Evolutionary conservation across 495 filamentous ascomycete species (phyloP).

Genomic region (Physcia stellaris): DNA sequence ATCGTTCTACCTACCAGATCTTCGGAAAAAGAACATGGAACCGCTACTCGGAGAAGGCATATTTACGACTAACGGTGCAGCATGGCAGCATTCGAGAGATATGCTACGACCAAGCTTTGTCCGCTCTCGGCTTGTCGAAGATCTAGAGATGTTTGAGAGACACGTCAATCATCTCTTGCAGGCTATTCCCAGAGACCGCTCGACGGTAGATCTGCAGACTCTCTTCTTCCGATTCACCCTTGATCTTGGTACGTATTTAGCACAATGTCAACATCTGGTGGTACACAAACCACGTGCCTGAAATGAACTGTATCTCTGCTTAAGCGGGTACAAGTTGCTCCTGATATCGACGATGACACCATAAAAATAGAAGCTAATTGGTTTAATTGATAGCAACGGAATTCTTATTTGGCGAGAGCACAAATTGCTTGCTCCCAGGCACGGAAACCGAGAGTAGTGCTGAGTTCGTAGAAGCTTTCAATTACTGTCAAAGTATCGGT

Average conservation of each 20-base stretch:
- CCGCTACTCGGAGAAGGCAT: slow-evolving; percentile 55
- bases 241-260: too few species aligned
- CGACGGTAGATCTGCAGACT: slow-evolving; percentile 46
- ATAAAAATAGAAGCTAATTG: too few species aligned
- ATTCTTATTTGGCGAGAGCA: slow-evolving; percentile 54
- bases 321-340: too few species aligned
- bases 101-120: slow-evolving; percentile 52
- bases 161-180: slow-evolving; percentile 38
- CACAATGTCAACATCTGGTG: too few species aligned
- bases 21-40: slow-evolving; percentile 30
- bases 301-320: too few species aligned
- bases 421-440: slow-evolving; percentile 21
- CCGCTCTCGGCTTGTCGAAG: slow-evolving; percentile 45
- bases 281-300: too few species aligned
- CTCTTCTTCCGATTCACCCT: slow-evolving; percentile 54
- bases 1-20: slow-evolving; percentile 43
- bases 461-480: slow-evolving; percentile 30
- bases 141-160: slow-evolving; percentile 41
- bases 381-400: too few species aligned
- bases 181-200: slow-evolving; percentile 32
- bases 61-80: slow-evolving; percentile 52
- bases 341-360: too few species aligned
- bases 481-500: slow-evolving; percentile 1
- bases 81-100: slow-evolving; percentile 51
- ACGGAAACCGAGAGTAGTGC: background rate